phyloP scores from a whole-genome alignment of 208 protist species.

The Wallacemonas collosoma region DNA sequence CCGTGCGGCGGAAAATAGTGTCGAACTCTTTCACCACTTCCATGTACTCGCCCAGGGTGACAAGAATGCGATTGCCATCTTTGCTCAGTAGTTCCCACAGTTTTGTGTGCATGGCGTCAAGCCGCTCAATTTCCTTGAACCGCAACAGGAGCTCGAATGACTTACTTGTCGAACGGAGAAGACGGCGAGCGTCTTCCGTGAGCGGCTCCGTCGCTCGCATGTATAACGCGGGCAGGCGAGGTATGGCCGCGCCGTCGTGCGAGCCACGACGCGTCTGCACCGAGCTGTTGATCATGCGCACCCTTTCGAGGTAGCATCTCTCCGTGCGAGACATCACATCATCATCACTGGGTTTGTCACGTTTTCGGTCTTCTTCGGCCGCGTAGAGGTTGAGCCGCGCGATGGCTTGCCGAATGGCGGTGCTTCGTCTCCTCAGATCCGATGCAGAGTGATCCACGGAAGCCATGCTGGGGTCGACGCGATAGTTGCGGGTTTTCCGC shows the following conservation, averaged over 20 bases:
- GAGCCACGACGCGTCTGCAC: constrained; percentile 28
- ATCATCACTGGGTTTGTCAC: not conserved
- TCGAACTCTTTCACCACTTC: constrained; percentile 59
- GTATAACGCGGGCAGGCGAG: constrained; percentile 65
- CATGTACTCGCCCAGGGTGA: constrained; percentile 65
- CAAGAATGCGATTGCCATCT: constrained; percentile 37
- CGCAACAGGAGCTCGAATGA: constrained; percentile 80
- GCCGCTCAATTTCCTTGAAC: constrained; percentile 76
- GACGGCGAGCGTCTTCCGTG: constrained; percentile 52
- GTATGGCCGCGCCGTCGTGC: constrained; percentile 6
- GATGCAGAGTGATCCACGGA: not conserved
- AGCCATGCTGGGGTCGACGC: not conserved
- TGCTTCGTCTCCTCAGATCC: not conserved
- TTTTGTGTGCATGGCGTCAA: constrained; percentile 76
- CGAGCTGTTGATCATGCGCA: constrained; percentile 50
- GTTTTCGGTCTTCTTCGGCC: not conserved
- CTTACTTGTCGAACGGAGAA: constrained; percentile 63
- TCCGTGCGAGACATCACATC: not conserved
- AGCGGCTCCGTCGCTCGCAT: constrained; percentile 45
- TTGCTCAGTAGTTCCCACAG: constrained; percentile 69
- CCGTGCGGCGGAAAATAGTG: not conserved
- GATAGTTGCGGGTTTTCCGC: too few relatives aligned
- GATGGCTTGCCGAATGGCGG: not conserved
- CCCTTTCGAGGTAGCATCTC: constrained; percentile 27
- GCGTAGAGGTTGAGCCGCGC: not conserved